phyloP scores from a whole-genome alignment of 139 green algal genomes.

The Nannochloris sp. region DNA sequence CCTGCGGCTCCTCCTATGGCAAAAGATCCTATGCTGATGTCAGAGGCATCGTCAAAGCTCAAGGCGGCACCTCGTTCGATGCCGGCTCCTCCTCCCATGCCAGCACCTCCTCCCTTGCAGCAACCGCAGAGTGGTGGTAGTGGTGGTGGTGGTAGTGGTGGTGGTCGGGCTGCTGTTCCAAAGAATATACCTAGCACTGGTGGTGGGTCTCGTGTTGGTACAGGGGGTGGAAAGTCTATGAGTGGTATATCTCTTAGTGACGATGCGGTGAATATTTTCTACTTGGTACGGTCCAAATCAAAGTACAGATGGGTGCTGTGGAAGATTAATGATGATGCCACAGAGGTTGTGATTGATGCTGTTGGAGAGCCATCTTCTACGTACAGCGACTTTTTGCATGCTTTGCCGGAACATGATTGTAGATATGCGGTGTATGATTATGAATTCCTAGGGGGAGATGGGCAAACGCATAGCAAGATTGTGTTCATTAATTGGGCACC shows the following conservation, averaged over 20 bases:
- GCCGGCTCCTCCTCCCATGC: not conserved
- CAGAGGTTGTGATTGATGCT: slow-evolving; percentile 54
- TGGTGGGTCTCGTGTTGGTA: slow-evolving; percentile 22
- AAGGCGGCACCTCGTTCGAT: not conserved
- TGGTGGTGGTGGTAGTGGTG: not conserved
- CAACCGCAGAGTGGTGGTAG: not conserved
- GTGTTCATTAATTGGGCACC: slow-evolving; percentile 81
- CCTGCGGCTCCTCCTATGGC: no score
- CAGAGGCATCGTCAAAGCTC: no score
- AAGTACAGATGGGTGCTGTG: slow-evolving; percentile 66
- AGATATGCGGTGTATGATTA: slow-evolving; percentile 82
- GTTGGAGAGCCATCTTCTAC: slow-evolving; percentile 44
- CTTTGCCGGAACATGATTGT: slow-evolving; percentile 58
- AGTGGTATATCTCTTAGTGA: slow-evolving; percentile 67
- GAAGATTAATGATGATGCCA: slow-evolving; percentile 63
- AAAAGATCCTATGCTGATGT: no score
- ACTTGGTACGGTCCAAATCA: slow-evolving; percentile 70
- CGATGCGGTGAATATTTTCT: slow-evolving; percentile 76
- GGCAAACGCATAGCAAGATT: slow-evolving; percentile 66
- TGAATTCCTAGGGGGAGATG: slow-evolving; percentile 55
- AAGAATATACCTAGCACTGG: slow-evolving; percentile 43
- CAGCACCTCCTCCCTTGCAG: not conserved
- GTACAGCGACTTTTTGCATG: slow-evolving; percentile 61
- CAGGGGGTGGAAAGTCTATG: slow-evolving; percentile 55
- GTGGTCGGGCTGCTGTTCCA: slow-evolving; percentile 8